These are phyloP conservation scores for Skeletonema menzelii DNA, from an alignment of 108 stramenopile genomes.

Conservation along the genomic window DNA sequence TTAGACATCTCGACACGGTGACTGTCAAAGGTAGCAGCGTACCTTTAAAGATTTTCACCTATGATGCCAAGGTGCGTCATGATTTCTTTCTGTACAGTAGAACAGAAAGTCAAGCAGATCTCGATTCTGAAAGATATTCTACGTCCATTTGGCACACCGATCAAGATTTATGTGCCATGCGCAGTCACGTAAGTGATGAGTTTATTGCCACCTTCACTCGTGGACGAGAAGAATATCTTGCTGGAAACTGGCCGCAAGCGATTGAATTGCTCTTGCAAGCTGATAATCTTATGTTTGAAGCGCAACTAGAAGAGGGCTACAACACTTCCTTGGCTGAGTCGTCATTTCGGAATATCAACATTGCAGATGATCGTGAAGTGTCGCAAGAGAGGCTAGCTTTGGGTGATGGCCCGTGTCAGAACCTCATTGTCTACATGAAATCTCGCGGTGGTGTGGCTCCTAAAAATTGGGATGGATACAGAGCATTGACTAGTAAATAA, in stretches of 20 bases:
- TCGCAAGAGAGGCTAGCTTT: slow-evolving; percentile 37
- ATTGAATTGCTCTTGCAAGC: slow-evolving; percentile 59
- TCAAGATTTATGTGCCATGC: slow-evolving; percentile 79
- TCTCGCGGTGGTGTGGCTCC: slow-evolving; percentile 57
- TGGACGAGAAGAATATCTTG: slow-evolving; percentile 71
- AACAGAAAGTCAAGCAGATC: slow-evolving; percentile 64
- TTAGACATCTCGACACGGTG: slow-evolving; percentile 91
- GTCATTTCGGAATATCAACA: not conserved
- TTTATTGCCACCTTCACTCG: slow-evolving; percentile 67
- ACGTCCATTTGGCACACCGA: slow-evolving; percentile 74
- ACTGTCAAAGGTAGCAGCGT: slow-evolving; percentile 90
- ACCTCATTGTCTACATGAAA: slow-evolving; percentile 79
- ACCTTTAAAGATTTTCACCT: slow-evolving; percentile 88
- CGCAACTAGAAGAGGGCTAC: slow-evolving; percentile 66
- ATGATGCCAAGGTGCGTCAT: slow-evolving; percentile 75
- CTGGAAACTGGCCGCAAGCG: slow-evolving; percentile 74
- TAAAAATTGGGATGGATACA: slow-evolving; percentile 75
- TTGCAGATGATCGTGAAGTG: slow-evolving; percentile 26
- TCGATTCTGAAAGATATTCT: slow-evolving; percentile 69
- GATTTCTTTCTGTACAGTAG: slow-evolving; percentile 83
- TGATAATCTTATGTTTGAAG: slow-evolving; percentile 76
- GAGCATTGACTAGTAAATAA: slow-evolving; percentile 84
- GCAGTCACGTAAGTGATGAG: slow-evolving; percentile 75
- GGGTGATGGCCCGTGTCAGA: slow-evolving; percentile 84
- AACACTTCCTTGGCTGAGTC: slow-evolving; percentile 16